Base-by-base conservation (phyloP, 345 rosid species). In the Aegle marmelos region DNA sequence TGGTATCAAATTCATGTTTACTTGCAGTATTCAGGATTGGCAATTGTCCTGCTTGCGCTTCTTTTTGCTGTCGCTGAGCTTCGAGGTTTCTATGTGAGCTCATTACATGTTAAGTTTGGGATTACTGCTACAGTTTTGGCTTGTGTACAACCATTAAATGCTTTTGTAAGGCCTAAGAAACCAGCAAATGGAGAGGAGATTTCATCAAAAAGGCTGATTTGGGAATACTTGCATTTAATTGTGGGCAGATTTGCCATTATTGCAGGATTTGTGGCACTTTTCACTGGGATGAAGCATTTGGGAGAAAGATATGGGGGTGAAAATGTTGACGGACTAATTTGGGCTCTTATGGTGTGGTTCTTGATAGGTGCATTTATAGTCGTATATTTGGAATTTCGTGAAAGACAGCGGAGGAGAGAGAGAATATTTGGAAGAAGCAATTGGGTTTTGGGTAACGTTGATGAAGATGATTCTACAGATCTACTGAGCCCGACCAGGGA, bases 31-130 rank as follows among this genome's bases (percentile, higher is more conserved):
- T 94, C 97, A 22, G 97, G 98, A 80, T 79, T 96, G 81, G 93
- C 95, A 28, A 96, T 94, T 63, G 86, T 89, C 86, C 83, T 91
- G 41, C 94, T 92, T 28, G 98, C 92, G 74, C 90, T 94, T 87
- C 93, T 92, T 66, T 96, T 96, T 60, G 97, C 97, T 0, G 94
- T 96, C 61, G 99, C 97, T 73, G 98, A 96, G 71, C 98, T 96
- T 60, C 88, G 85, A 4, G 99, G 97, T 48, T 89, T 94, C 76
- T 85, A 73, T 78, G 77, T 90, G 39, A 89, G 84, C 50, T 92
- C 97, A 11, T 69, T 91, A 17, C 99, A 96, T 72, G 99, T 92
- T 60, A 96, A 92, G 81, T 84, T 91, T 24, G 99, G 99, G 48
- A 82, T 91, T 66, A 76, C 89, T 72, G 93, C 98, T 59, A 88